Evolutionary conservation across 208 protist species (phyloP).

Genomic region (Tritrichomonas musculus): DNA sequence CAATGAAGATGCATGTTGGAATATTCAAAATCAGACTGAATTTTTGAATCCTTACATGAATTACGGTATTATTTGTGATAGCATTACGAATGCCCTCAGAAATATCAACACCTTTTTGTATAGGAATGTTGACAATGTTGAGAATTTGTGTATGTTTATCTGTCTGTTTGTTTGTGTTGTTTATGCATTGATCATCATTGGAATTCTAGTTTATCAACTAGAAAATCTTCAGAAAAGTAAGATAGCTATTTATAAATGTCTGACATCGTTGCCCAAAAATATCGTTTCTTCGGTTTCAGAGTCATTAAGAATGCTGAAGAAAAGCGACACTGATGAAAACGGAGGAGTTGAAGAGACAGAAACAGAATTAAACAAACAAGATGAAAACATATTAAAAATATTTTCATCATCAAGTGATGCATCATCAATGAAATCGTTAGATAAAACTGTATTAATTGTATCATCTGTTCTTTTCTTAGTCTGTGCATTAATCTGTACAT

Average conservation of each 20-base stretch:
- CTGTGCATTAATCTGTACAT: no score
- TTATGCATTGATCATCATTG: not conserved
- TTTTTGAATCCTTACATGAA: no score
- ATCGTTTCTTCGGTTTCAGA: not conserved
- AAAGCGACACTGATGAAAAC: not conserved
- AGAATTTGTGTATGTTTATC: not conserved
- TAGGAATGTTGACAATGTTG: no score
- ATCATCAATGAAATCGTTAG: no score
- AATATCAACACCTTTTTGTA: not conserved
- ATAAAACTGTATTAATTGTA: no score
- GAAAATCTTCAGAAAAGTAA: not conserved
- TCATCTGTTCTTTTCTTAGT: no score
- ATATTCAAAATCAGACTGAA: no score
- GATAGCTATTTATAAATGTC: not conserved
- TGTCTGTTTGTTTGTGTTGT: not conserved
- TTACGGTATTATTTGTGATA: no score
- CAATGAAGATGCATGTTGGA: no score
- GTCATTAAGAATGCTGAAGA: not conserved
- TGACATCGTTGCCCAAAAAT: not conserved
- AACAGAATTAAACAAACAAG: not conserved
- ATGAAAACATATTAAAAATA: conserved; percentile 20
- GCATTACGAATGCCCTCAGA: not conserved
- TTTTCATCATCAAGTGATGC: not conserved
- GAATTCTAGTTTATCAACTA: not conserved
- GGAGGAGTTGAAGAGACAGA: not conserved